Evolutionary conservation across 2,329 filamentous ascomycete species (phyloP).

Genomic region (Fusarium odoratissimum): DNA sequence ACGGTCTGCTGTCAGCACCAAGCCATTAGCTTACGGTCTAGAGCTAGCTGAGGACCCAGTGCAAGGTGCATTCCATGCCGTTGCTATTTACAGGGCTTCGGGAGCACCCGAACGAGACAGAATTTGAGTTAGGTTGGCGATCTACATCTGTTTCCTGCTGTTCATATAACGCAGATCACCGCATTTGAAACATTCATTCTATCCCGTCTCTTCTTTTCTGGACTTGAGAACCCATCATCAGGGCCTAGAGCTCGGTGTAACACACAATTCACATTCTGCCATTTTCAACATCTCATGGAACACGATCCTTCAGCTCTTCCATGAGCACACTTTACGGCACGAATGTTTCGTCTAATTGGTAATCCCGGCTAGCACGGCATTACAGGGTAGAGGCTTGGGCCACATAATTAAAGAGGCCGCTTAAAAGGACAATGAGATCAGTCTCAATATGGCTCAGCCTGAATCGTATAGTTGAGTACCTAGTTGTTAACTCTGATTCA

Average conservation of each 20-base stretch:
- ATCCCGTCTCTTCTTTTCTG: not conserved
- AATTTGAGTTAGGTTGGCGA: not conserved
- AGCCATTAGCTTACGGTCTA: conserved; percentile 18
- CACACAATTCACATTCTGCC: not conserved
- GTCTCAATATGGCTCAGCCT: not conserved
- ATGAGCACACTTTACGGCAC: not conserved
- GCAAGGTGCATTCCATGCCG: not conserved
- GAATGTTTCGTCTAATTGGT: not conserved
- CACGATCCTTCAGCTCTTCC: not conserved
- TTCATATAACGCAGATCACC: not conserved
- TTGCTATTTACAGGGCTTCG: conserved; percentile 20
- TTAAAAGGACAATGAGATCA: not conserved
- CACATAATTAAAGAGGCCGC: not conserved
- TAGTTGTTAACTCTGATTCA: not conserved
- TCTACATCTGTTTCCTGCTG: not conserved
- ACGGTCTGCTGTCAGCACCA: conserved; percentile 27
- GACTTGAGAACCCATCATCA: not conserved
- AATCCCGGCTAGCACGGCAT: conserved; percentile 9
- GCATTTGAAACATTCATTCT: conserved; percentile 9
- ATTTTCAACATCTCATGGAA: not conserved
- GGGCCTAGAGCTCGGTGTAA: not conserved
- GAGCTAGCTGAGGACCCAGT: conserved; percentile 21
- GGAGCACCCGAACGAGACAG: conserved; percentile 24
- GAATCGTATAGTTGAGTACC: not conserved
- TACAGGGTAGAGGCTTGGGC: conserved; percentile 1